Evolutionary conservation across 1,139 yeast genomes (phyloP).

Genomic region (Debaryomyces udenii): DNA sequence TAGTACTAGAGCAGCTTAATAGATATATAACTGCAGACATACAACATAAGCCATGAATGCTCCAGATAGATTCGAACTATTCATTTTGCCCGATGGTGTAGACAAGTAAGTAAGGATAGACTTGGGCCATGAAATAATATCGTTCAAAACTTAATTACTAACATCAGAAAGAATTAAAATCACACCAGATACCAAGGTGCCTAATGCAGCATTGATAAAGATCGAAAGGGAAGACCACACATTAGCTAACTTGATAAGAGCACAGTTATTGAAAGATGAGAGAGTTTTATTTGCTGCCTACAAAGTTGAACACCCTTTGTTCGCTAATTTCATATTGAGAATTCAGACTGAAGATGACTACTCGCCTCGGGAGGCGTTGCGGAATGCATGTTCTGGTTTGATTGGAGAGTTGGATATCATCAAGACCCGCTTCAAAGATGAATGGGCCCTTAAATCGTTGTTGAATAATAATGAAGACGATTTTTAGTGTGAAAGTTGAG

Average conservation of each 20-base stretch:
- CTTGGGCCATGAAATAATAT: background rate
- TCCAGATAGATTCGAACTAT: constrained; percentile 97
- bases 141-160: constrained; percentile 8
- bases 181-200: constrained; percentile 92
- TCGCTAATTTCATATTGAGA: constrained; percentile 91
- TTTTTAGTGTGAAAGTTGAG: constrained; percentile 5
- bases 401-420: constrained; percentile 77
- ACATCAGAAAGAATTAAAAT: constrained; percentile 59
- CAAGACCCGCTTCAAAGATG: constrained; percentile 79
- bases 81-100: constrained; percentile 96
- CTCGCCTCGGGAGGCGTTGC: constrained; percentile 86
- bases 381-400: constrained; percentile 82
- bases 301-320: constrained; percentile 95
- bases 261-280: constrained; percentile 82
- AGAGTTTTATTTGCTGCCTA: constrained; percentile 94
- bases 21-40: background rate
- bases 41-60: constrained; percentile 70
- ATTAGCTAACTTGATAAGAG: constrained; percentile 83
- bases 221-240: constrained; percentile 98
- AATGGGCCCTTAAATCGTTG: constrained; percentile 89
- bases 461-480: constrained; percentile 54
- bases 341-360: constrained; percentile 95
- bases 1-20: too few relatives aligned
- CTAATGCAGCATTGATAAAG: constrained; percentile 89
- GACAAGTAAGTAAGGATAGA: constrained; percentile 56